Base-by-base conservation (phyloP, 352 stramenopile species). In the Phytophthora cajani region DNA sequence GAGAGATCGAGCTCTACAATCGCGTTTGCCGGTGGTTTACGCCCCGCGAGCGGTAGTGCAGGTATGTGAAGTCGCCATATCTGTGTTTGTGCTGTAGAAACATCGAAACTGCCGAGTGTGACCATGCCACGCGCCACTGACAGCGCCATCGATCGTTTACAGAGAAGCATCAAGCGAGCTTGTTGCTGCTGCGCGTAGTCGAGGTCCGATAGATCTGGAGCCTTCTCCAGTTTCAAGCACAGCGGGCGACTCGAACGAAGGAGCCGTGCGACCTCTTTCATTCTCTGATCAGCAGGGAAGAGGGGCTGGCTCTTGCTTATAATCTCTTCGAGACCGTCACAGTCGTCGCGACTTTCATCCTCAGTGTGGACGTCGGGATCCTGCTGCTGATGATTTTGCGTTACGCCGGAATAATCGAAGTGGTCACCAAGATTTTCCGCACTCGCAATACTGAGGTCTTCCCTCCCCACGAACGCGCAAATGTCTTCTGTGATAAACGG, bases 91-190 rank as follows among this genome's bases (percentile, higher is more conserved):
- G 67, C 85, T 23, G 64, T 81, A 59, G 51, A 69, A 50, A 83
- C 59, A 59, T 97, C 81, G 32, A 98, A 87, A 55, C 89, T 98
- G 0, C 95, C 96, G 49, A 99, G 76, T 5, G 97, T 99, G 16
- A 99, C 77, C 97, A 99, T 99, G 7, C 97, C 98, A 72, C 98
- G 81, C 0, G 97, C 98, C 8, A 99, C 78, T 1, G 94, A 87
- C 3, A 98, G 75, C 7, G 97, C 91, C 78, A 99, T 97, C 0
- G 91, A 93, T 53, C 98, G 87, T 62, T 97, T 96, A 77, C 94
- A 98, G 5, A 99, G 72, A 50, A 99, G 70, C 11, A 98, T 73
- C n/a, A 99, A 85, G 16, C 95, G 93, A 33, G 90, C 78, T 89
- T 99, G 97, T 72, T 99, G 98, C 63, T 96, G 83, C 32, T 87